Conservation (phyloP, 352 stramenopile species). For the Phytophthora hybrid region DNA sequence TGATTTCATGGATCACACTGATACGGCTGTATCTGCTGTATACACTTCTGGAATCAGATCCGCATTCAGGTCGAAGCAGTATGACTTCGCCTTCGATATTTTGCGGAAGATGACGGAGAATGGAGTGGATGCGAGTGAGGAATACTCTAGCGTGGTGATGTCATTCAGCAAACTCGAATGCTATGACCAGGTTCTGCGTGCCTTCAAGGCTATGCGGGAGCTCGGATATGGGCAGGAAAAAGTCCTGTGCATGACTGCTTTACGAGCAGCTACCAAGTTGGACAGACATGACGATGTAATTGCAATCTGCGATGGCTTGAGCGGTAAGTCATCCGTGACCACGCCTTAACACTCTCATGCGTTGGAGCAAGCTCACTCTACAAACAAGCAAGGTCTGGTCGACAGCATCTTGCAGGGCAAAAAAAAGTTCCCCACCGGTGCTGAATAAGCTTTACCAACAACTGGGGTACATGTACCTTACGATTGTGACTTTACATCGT, state of each 20-base stretch:
- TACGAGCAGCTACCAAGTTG: background rate
- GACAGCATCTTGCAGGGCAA: background rate
- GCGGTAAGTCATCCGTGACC: no score
- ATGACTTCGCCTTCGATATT: background rate
- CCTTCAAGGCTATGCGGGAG: background rate
- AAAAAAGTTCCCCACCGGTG: background rate
- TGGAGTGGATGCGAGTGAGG: background rate
- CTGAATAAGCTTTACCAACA: slow-evolving; percentile 27
- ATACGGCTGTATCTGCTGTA: background rate
- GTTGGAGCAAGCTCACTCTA: background rate
- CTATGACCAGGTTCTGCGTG: background rate
- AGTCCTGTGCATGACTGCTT: background rate
- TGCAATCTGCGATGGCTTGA: background rate
- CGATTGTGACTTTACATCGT: no score
- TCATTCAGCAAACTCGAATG: background rate
- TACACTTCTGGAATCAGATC: background rate
- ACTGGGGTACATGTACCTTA: no score
- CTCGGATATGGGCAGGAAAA: background rate
- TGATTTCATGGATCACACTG: background rate
- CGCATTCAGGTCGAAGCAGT: background rate
- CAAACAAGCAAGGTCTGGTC: background rate
- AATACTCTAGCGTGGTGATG: background rate
- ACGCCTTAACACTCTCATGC: background rate
- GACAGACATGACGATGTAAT: background rate
- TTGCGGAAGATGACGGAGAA: background rate